These are phyloP conservation scores for Blastobotrys parvus DNA, from an alignment of 805 yeast species.

Conservation along the genomic window DNA sequence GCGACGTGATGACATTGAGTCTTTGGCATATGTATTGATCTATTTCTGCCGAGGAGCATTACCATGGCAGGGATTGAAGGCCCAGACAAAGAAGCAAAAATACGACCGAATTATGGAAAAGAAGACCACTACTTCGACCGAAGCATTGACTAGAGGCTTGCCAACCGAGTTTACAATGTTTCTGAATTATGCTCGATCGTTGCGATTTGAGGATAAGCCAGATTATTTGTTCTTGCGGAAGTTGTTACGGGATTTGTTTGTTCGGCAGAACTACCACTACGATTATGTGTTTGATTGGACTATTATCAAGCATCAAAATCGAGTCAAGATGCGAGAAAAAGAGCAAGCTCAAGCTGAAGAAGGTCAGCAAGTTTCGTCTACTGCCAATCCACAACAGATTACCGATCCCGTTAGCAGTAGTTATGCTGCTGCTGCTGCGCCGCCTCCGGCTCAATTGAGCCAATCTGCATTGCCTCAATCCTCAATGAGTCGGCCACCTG, in stretches of 20 bases:
- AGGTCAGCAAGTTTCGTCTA: constrained; percentile 6
- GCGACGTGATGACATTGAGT: constrained; percentile 93
- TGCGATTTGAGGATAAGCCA: constrained; percentile 93
- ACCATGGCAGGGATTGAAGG: constrained; percentile 98
- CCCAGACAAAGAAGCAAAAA: constrained; percentile 93
- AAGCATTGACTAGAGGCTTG: constrained; percentile 79
- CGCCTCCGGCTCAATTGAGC: background rate
- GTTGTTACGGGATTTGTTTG: constrained; percentile 79
- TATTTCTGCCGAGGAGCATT: constrained; percentile 92
- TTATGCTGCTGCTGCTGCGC: background rate
- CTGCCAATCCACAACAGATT: constrained; percentile 7
- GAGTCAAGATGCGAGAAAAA: constrained; percentile 6
- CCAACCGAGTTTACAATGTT: constrained; percentile 87
- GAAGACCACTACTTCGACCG: constrained; percentile 84
- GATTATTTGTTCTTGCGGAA: constrained; percentile 85
- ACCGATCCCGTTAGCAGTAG: too few species aligned
- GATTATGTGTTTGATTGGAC: constrained; percentile 98
- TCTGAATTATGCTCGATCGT: constrained; percentile 78
- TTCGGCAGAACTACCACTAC: constrained; percentile 80
- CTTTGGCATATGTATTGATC: constrained; percentile 87
- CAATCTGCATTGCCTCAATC: too few species aligned
- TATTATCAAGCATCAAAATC: constrained; percentile 51
- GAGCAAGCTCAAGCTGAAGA: constrained; percentile 7
- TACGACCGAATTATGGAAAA: constrained; percentile 94
- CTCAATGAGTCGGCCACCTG: background rate